These are phyloP conservation scores for Aphanomyces invadans DNA, from an alignment of 352 stramenopile genomes.

Conservation along the genomic window DNA sequence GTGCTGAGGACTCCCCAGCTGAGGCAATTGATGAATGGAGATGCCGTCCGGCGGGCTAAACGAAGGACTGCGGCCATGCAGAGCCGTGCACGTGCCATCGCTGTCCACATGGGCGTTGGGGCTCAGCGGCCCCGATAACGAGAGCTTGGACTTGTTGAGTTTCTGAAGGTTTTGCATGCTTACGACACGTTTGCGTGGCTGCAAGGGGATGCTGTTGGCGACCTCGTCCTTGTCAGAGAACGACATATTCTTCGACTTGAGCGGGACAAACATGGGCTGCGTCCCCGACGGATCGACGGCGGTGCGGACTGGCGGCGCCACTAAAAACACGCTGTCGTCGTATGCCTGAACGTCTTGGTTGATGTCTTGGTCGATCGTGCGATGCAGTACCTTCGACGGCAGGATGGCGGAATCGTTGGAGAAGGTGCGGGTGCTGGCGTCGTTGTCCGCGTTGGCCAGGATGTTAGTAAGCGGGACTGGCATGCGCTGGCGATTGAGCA, in stretches of 20 bases:
- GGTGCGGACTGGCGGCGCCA: too few species aligned
- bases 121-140: background rate
- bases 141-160: background rate
- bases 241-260: conserved; percentile 7
- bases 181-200: conserved; percentile 1
- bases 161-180: conserved; percentile 24
- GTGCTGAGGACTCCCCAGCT: too few species aligned
- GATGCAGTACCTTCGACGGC: background rate
- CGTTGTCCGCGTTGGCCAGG: conserved; percentile 29
- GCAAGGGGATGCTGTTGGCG: background rate
- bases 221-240: background rate
- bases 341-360: conserved; percentile 48
- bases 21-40: too few species aligned
- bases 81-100: too few species aligned
- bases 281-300: conserved; percentile 7
- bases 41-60: too few species aligned
- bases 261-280: background rate
- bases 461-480: conserved; percentile 47
- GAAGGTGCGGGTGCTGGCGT: too few species aligned
- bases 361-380: background rate
- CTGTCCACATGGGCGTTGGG: too few species aligned
- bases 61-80: too few species aligned
- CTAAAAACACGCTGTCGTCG: conserved; percentile 57
- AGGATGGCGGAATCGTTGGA: too few species aligned
- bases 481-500: conserved; percentile 63